Base-by-base conservation (phyloP, 1,284 basidiomycete genomes). In the Phaffia rhodozyma region DNA sequence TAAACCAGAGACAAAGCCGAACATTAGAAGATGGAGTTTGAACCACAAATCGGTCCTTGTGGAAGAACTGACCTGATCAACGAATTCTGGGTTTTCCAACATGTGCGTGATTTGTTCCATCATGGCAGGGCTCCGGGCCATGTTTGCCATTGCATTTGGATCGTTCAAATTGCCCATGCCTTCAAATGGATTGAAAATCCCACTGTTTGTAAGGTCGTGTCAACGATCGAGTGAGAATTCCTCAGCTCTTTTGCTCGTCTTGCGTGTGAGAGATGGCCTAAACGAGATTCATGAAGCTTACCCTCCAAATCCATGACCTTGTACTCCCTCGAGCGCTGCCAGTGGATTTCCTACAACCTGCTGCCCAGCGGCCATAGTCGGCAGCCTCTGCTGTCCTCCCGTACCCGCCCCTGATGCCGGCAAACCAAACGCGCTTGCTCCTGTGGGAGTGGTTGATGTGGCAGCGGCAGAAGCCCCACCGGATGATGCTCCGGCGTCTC, bases 151-250 rank as follows among this genome's bases (percentile, higher is more conserved):
- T 82, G 92, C 88, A 73, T 94, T 93, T 1, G 90, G 91, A 72
- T 92, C 91, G 69, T 86, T 87, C 5, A 83, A 79, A 72, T 96
- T 96, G 59, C 91, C 68, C 21, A 92, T 83, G 3, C 86, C 86
- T 1, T 85, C 81, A 70, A 96, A 94, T 0, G 91, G 91, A 71
- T 94, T 93, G 72, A 91, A 79, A 4, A 86, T 86, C 0, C 70
- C 32, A 20, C 29, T 38, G n/a, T 21, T 23, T n/a, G 20, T 34
- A 63, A 34, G 30, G 48, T 56, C 30, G 49, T 50, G 47, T 27
- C 5, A 16, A n/a, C 32, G 34, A 49, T 52, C 25, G 27, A 51
- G 30, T 13, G 27, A 61, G 54, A 13, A 18, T 21, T 11, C 25
- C 23, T 34, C 11, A 16, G 18, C 16, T 25, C 18, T 48, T 43